phyloP scores from a whole-genome alignment of 345 rosid genomes.

The Acer yangbiense region DNA sequence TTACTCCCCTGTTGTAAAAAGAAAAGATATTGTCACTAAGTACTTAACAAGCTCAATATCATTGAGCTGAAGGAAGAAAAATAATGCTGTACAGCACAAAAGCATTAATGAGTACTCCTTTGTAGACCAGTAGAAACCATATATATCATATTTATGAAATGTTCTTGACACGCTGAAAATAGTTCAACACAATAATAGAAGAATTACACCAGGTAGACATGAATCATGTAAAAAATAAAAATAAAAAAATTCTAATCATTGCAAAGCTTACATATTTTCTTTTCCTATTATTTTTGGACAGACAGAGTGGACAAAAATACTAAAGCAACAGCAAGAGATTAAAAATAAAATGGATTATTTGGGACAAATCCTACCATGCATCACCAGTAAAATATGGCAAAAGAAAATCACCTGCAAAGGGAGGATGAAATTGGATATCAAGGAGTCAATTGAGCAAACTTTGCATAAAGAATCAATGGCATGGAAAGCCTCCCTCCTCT shows the following conservation, averaged over 20 bases:
- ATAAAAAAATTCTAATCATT: not conserved
- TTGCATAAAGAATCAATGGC: constrained; percentile 92
- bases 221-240: too few relatives aligned
- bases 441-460: constrained; percentile 86
- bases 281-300: not conserved
- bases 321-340: not conserved
- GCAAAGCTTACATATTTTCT: not conserved
- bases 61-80: constrained; percentile 5
- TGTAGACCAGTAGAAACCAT: not conserved
- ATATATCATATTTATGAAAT: not conserved
- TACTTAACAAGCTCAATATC: not conserved
- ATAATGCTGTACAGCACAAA: not conserved
- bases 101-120: not conserved
- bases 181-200: not conserved
- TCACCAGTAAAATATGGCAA: constrained; percentile 12
- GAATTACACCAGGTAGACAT: not conserved
- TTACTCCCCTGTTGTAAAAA: constrained; percentile 59
- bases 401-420: constrained; percentile 74
- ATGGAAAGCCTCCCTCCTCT: constrained; percentile 85
- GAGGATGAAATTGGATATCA: constrained; percentile 93
- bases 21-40: not conserved
- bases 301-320: not conserved
- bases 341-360: not conserved
- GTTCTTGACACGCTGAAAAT: not conserved
- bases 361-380: not conserved